phyloP scores from a whole-genome alignment of 495 filamentous ascomycete genomes.

The Sabuloglossum arenarium region DNA sequence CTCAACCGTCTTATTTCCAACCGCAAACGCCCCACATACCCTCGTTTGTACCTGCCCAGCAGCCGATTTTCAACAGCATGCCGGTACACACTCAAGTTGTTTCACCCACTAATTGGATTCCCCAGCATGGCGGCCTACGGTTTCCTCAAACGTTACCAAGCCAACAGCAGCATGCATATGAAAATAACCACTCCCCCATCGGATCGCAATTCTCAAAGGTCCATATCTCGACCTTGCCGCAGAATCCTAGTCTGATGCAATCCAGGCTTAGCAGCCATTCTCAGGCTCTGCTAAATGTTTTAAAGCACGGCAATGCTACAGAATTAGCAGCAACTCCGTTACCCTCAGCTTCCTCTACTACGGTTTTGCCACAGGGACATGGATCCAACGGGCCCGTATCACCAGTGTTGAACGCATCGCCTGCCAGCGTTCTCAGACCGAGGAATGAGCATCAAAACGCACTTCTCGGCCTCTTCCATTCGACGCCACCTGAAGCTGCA shows the following conservation, averaged over 20 bases:
- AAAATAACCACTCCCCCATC: not conserved
- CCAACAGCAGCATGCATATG: not conserved
- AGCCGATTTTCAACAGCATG: not conserved
- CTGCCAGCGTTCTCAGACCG: not conserved
- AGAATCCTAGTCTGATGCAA: slow-evolving; percentile 33
- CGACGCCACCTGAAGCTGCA: not conserved
- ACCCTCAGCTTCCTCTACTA: not conserved
- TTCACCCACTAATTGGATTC: not conserved
- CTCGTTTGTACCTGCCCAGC: not conserved
- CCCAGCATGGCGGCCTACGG: not conserved
- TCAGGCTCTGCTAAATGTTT: slow-evolving; percentile 38
- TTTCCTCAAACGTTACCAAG: not conserved
- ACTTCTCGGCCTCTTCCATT: not conserved
- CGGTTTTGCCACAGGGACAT: not conserved
- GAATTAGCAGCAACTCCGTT: not conserved
- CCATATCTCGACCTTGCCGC: slow-evolving; percentile 27
- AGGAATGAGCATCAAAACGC: not conserved
- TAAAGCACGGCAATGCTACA: slow-evolving; percentile 26
- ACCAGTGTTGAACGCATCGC: not conserved
- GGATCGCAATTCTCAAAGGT: slow-evolving; percentile 17
- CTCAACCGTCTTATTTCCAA: not conserved
- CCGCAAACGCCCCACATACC: not conserved
- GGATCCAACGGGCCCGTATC: not conserved
- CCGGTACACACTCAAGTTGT: not conserved
- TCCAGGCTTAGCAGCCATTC: slow-evolving; percentile 45